phyloP scores from a whole-genome alignment of 257 asterid genomes.

The Lycium barbarum region DNA sequence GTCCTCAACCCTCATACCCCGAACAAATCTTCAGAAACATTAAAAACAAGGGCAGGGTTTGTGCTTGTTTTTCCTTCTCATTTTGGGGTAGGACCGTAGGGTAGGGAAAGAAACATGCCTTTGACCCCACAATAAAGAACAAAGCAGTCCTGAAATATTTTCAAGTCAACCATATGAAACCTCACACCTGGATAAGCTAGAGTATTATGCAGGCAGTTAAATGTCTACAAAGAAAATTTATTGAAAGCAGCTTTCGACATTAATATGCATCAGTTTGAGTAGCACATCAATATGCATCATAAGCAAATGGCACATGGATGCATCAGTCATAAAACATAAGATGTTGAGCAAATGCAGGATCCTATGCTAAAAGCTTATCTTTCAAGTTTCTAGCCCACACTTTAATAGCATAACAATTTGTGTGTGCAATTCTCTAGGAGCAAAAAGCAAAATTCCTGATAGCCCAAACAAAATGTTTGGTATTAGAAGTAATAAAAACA shows the following conservation, averaged over 20 bases:
- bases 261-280: background rate
- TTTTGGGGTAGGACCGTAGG: background rate
- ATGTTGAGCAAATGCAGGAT: background rate
- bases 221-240: background rate
- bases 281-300: background rate
- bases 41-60: background rate
- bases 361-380: background rate
- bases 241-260: background rate
- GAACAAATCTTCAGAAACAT: constrained; percentile 7
- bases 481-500: background rate
- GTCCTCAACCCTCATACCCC: background rate
- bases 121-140: background rate
- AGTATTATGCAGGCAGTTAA: background rate
- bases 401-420: background rate
- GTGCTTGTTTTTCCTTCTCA: background rate
- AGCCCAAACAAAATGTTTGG: background rate
- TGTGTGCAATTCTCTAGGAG: background rate
- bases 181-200: background rate
- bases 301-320: constrained; percentile 4
- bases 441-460: background rate
- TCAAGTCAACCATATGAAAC: constrained; percentile 3
- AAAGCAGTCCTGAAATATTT: constrained; percentile 2
- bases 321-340: background rate
- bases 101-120: background rate
- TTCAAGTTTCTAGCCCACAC: background rate